Conservation (phyloP, 2,329 filamentous ascomycete genomes). For the Ceratocystis papillata region DNA sequence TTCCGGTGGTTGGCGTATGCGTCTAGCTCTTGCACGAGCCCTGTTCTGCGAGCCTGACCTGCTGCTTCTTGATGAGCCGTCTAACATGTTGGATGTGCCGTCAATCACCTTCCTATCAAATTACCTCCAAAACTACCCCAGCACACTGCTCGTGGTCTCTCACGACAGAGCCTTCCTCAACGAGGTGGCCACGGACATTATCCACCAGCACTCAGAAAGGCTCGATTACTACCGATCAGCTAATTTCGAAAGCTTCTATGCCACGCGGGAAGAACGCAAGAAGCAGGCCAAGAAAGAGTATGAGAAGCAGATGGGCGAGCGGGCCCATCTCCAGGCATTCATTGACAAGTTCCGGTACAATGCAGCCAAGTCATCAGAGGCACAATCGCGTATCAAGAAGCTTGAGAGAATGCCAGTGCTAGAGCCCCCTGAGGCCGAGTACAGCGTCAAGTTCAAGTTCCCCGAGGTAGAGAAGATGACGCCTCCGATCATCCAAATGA, state of each 20-base stretch:
- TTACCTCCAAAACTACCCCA: constrained; percentile 88
- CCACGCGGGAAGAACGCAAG: constrained; percentile 89
- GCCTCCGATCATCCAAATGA: constrained; percentile 96
- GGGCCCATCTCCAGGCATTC: constrained; percentile 90
- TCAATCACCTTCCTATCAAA: constrained; percentile 96
- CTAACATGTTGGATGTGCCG: constrained; percentile 99
- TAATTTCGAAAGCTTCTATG: constrained; percentile 96
- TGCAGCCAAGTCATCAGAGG: constrained; percentile 94
- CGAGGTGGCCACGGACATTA: constrained; percentile 97
- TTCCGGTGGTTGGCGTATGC: constrained; percentile 99
- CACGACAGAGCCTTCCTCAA: constrained; percentile 99
- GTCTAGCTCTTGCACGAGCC: constrained; percentile 83
- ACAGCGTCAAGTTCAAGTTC: constrained; percentile 93
- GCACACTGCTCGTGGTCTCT: constrained; percentile 89
- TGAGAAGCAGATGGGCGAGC: constrained; percentile 92
- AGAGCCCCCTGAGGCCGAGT: constrained; percentile 81
- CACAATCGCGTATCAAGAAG: constrained; percentile 98
- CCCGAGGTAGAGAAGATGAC: constrained; percentile 96
- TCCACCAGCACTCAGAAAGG: constrained; percentile 93
- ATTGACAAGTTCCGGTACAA: constrained; percentile 99
- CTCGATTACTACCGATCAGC: constrained; percentile 97
- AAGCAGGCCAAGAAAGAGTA: constrained; percentile 97
- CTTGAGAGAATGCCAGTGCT: constrained; percentile 92
- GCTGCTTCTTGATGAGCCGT: constrained; percentile 93
- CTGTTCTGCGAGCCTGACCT: constrained; percentile 97